Base-by-base conservation (phyloP, 1,284 basidiomycete species). In the Phaffia rhodozyma region DNA sequence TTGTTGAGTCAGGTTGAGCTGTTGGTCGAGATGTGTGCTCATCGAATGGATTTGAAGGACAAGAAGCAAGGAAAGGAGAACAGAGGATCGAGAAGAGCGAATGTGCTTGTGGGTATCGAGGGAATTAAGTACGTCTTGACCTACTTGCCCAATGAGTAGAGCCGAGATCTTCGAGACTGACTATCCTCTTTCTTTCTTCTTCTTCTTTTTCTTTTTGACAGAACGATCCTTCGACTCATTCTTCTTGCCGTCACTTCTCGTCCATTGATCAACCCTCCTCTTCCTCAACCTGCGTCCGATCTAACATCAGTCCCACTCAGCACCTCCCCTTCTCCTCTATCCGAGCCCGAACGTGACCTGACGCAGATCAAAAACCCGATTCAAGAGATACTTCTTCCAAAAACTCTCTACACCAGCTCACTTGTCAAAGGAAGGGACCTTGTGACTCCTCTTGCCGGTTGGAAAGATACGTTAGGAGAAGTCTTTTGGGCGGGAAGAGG, bases 281-380 rank as follows among this genome's bases (percentile, higher is more conserved):
- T 90, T 57, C 89, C 91, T 21, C 87, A 91, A 73, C 82, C 90
- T 60, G 89, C 91, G 70, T 82, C 89, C 68, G 91, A 93, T 73
- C 43, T 34, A 29, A 6, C 47, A 59, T 27, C 38, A 30, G 29
- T 43, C 23, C 64, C 51, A 29, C 43, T 16, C 23, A 55, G 50
- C 57, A 57, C 11, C 59, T 69, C n/a, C 58, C 70, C 38, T 50
- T 71, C 20, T 67, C 69, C 32, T 56, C 66, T 16, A 48, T 74
- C 5, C 63, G 70, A 32, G 52, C 86, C 82, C 59, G 86, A 87
- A 9, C 83, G 86, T 53, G 86, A 89, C 71, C 77, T 88, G 52
- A 83, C 79, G 74, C 89, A 89, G 70, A 89, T 89, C 67, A 83
- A 83, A 67, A 76, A 84, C 16, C 83, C 86, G 23, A 74, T 90